A percentile compares a stretch with the other conserved stretches of the same genome.
Conservation (phyloP, 2,329 filamentous ascomycete genomes). For the Nemania bipapillata region DNA sequence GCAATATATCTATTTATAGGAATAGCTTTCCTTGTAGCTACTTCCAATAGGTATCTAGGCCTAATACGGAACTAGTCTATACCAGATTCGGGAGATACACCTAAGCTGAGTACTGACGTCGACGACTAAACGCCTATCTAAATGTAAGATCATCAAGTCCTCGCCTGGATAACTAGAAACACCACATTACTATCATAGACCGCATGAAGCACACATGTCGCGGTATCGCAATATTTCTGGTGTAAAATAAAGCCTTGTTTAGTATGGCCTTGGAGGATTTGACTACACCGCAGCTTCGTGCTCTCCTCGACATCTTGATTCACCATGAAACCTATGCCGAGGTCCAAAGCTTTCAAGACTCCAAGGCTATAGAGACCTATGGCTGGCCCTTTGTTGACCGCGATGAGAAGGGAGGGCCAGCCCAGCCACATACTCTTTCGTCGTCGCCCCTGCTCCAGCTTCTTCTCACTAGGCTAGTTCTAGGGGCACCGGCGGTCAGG, state of each 20-base stretch:
- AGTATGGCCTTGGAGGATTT: slow-evolving; percentile 38
- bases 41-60: too few relatives aligned
- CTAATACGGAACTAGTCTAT: too few relatives aligned
- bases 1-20: too few relatives aligned
- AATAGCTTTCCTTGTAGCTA: too few relatives aligned
- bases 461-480: slow-evolving; percentile 71
- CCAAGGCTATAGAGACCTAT: slow-evolving; percentile 72
- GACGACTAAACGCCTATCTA: too few relatives aligned
- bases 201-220: neutral
- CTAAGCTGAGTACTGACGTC: too few relatives aligned
- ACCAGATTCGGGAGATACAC: too few relatives aligned
- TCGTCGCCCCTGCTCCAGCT: slow-evolving; percentile 74
- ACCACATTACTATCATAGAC: neutral
- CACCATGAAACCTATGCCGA: slow-evolving; percentile 72
- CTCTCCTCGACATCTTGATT: slow-evolving; percentile 69
- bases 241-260: neutral
- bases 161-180: too few relatives aligned
- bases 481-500: slow-evolving; percentile 73
- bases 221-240: neutral
- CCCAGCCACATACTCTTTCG: slow-evolving; percentile 52
- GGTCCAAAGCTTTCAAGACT: slow-evolving; percentile 75
- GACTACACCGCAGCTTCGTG: slow-evolving; percentile 58
- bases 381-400: slow-evolving; percentile 71
- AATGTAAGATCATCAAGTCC: too few relatives aligned
- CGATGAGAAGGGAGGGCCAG: slow-evolving; percentile 40